These are phyloP conservation scores for Rhizopogon salebrosus DNA, from an alignment of 768 basidiomycete species.

Conservation along the genomic window DNA sequence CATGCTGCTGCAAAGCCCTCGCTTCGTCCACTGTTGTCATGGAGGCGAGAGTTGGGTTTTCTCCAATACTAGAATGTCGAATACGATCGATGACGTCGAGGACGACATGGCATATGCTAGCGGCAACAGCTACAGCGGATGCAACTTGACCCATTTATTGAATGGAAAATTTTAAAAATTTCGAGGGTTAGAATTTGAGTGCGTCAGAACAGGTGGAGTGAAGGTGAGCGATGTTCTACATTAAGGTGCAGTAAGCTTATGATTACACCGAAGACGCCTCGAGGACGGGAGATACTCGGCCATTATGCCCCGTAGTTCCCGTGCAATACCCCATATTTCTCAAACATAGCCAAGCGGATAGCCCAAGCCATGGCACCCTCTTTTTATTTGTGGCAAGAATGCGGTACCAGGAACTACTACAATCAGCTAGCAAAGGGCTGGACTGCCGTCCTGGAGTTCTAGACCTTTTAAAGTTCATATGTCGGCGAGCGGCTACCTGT, in stretches of 20 bases:
- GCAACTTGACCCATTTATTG: background rate
- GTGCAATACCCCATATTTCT: no score
- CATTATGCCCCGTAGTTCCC: no score
- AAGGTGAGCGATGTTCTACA: background rate
- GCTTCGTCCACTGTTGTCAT: background rate
- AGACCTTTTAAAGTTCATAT: background rate
- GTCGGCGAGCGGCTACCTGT: background rate
- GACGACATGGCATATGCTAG: background rate
- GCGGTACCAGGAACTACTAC: background rate
- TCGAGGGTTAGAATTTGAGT: background rate
- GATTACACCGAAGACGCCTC: background rate
- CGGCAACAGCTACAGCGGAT: background rate
- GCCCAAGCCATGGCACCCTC: background rate
- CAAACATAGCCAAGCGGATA: background rate
- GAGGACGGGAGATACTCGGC: background rate
- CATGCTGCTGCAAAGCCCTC: background rate
- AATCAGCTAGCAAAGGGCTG: background rate
- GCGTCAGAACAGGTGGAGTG: background rate
- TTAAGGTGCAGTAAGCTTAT: background rate
- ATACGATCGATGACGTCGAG: background rate
- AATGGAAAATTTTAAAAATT: background rate
- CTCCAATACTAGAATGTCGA: background rate
- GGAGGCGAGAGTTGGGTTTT: constrained; percentile 1
- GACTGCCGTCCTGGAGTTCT: background rate
- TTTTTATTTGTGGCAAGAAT: background rate